Conservation (phyloP, 2,329 filamentous ascomycete genomes). For the Coccinonectria pachysandricola region DNA sequence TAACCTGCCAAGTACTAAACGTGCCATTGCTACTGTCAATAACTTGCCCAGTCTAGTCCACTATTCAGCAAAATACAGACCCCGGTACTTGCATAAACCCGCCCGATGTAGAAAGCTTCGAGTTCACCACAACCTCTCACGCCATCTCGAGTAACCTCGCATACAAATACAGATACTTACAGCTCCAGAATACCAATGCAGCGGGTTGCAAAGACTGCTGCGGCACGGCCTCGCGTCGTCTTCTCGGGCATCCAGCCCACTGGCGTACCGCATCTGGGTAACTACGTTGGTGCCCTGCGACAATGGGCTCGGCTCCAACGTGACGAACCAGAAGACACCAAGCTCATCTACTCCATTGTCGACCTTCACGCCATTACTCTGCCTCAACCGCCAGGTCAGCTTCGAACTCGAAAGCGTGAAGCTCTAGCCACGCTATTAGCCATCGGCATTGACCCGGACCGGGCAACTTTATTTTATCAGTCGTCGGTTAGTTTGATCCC, state of each 20-base stretch:
- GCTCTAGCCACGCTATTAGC: constrained; percentile 73
- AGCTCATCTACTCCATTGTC: constrained; percentile 75
- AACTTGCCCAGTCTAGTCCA: too few species aligned
- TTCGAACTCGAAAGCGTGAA: constrained; percentile 60
- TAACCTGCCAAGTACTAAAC: too few species aligned
- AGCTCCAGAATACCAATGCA: too few species aligned
- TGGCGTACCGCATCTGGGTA: constrained; percentile 85
- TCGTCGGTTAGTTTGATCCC: constrained; percentile 47
- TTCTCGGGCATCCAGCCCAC: constrained; percentile 98
- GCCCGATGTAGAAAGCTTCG: too few species aligned
- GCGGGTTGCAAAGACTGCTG: too few species aligned
- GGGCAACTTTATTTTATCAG: constrained; percentile 73
- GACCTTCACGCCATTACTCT: constrained; percentile 90
- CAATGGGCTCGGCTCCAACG: constrained; percentile 75
- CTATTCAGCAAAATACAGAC: too few species aligned
- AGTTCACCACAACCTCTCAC: too few species aligned
- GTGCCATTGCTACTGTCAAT: too few species aligned
- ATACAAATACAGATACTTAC: constrained; percentile 2
- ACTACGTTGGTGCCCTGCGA: constrained; percentile 82
- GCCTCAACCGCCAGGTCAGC: constrained; percentile 50
- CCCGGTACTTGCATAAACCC: too few species aligned
- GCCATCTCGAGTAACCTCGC: too few species aligned
- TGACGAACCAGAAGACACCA: constrained; percentile 45
- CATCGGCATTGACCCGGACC: constrained; percentile 69
- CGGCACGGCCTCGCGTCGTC: too few species aligned